Percentiles rank a stretch among this genome's conserved stretches.
Evolutionary conservation across 208 protist genomes (phyloP).

Genomic region (Acanthamoeba lenticulata): DNA sequence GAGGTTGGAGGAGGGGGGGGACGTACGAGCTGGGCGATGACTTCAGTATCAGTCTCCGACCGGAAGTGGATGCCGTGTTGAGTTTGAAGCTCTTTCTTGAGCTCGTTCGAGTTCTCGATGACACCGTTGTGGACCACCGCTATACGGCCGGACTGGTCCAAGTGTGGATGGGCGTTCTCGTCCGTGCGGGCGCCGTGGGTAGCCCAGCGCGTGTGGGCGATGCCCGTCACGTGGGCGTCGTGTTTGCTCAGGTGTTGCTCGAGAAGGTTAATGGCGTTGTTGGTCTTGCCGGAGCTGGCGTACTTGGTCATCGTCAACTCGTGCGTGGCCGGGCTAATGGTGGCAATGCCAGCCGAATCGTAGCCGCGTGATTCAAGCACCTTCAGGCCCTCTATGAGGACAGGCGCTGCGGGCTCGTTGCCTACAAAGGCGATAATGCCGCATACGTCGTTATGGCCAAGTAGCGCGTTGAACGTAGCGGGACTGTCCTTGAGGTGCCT

Average conservation of each 20-base stretch:
- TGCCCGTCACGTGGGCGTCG: constrained; percentile 75
- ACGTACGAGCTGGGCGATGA: constrained; percentile 86
- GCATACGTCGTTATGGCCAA: constrained; percentile 70
- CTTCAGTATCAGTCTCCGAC: constrained; percentile 88
- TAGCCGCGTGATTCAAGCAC: constrained; percentile 85
- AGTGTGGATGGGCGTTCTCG: constrained; percentile 86
- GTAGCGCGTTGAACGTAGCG: background rate
- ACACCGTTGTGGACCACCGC: constrained; percentile 90
- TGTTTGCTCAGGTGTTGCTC: constrained; percentile 68
- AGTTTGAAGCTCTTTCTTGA: constrained; percentile 78
- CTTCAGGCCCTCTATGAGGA: constrained; percentile 79
- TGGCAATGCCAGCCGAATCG: constrained; percentile 83
- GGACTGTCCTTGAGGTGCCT: constrained; percentile 2
- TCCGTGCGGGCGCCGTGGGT: constrained; percentile 86
- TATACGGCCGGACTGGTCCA: constrained; percentile 68
- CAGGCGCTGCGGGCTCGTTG: constrained; percentile 73
- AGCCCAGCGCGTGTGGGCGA: constrained; percentile 88
- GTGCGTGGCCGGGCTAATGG: constrained; percentile 42
- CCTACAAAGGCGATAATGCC: constrained; percentile 84
- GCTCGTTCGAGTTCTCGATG: constrained; percentile 83
- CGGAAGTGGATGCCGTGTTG: constrained; percentile 82
- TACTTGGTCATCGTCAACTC: constrained; percentile 81
- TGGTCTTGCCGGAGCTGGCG: constrained; percentile 80
- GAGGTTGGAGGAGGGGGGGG: background rate
- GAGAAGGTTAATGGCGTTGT: constrained; percentile 78